Conservation (phyloP, 2,329 filamentous ascomycete species). For the Colletotrichum sp. region DNA sequence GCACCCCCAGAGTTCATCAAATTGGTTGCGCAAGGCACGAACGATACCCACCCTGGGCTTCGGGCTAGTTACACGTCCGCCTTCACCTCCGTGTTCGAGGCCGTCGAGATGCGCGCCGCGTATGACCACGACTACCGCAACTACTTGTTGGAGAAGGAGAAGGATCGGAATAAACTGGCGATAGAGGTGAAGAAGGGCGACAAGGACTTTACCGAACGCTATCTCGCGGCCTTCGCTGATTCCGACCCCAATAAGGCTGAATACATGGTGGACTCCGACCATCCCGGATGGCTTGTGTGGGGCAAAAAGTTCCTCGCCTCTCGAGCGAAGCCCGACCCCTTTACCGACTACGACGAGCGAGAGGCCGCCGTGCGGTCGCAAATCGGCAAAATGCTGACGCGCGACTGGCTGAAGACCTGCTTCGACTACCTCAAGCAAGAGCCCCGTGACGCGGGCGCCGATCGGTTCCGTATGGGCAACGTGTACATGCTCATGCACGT, state of each 20-base stretch:
- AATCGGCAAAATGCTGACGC: conserved; percentile 81
- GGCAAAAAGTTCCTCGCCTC: conserved; percentile 84
- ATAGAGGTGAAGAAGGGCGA: conserved; percentile 78
- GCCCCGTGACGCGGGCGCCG: conserved; percentile 79
- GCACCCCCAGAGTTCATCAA: conserved; percentile 83
- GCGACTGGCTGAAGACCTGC: conserved; percentile 84
- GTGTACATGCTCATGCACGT: conserved; percentile 87
- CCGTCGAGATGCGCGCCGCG: conserved; percentile 84
- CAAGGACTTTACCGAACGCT: conserved; percentile 77
- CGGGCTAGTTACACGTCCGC: conserved; percentile 82
- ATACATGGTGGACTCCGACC: conserved; percentile 90
- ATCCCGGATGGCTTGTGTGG: conserved; percentile 97
- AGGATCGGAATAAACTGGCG: conserved; percentile 76
- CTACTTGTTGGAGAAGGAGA: conserved; percentile 81
- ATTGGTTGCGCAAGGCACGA: conserved; percentile 80
- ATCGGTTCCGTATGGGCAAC: conserved; percentile 89
- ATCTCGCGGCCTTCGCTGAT: conserved; percentile 74
- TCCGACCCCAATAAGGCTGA: conserved; percentile 69
- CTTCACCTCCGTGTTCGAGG: conserved; percentile 77
- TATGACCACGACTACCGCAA: conserved; percentile 89
- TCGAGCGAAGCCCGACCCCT: conserved; percentile 72
- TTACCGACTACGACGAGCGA: conserved; percentile 76
- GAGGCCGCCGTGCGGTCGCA: conserved; percentile 77
- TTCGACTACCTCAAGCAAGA: conserved; percentile 97
- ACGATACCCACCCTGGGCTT: conserved; percentile 88